Evolutionary conservation across 2,329 filamentous ascomycete genomes (phyloP), one percentile per base, ranked within the genome.

Genomic region (Diaporthe helianthi): DNA sequence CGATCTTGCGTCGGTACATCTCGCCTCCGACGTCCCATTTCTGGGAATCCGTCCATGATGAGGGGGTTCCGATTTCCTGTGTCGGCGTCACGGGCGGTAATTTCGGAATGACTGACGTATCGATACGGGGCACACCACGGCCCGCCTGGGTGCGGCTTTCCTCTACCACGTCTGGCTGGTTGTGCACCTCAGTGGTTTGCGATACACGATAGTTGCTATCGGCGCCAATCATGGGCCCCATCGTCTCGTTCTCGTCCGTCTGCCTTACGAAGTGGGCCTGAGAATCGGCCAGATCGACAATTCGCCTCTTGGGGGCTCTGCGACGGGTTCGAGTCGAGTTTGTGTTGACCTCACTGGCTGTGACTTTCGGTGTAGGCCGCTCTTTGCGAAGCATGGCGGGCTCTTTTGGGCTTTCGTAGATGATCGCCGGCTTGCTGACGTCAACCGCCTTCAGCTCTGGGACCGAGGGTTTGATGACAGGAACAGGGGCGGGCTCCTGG

Each of bases 1-100:
- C 94, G 67, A 98, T 91, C 79, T 96, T 96, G 78, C 92, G 92
- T 69, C 92, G 89, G 79, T 97, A 98, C 9, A 93, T 83, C 75
- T 96, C 93, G 66, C 92, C 91, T 69, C 88, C 87, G 52, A 88
- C 82, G 70, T 89, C 89, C 87, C 90, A 93, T 69, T 91, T 86
- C 54, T 84, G 81, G 5, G 81, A 73, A 15, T 83, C 81, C 31
- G 78, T 78, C 82, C 83, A 84, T 52, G 77, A 73, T 29, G 77
- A 72, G 6, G 77, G 74, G 24, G 74, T 73, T 38, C 63, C 67
- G 15, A 69, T 69, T 17, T 79, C 78, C 5, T 76, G 74, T 19
- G 78, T 76, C 4, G 76, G 68, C 47, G 80, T 78, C 36, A 76
- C 72, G 38, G 77, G 73, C 17, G 79, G 74, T 24, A 80, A 72